Percentiles rank a stretch among this genome's conserved stretches.
These are phyloP conservation scores for Calonectria pseudoreteaudii DNA, from an alignment of 2,329 filamentous ascomycete species.

Conservation along the genomic window DNA sequence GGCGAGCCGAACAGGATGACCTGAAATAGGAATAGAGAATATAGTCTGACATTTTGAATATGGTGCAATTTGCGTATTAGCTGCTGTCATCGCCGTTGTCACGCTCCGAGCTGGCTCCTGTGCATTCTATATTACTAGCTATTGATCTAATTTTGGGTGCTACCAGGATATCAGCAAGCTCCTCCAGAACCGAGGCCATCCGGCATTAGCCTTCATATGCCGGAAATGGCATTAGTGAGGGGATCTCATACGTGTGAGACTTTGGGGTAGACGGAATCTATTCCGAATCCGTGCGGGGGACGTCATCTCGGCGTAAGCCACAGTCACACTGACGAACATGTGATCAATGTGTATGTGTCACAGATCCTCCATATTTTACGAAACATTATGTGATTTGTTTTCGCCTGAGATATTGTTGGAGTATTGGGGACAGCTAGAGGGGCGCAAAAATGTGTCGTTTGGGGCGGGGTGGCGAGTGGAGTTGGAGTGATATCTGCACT, in stretches of 20 bases:
- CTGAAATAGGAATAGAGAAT: slow-evolving; percentile 71
- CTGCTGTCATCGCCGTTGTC: neutral
- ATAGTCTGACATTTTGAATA: slow-evolving; percentile 41
- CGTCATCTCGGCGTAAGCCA: neutral
- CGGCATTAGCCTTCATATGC: slow-evolving; percentile 1
- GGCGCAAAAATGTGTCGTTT: neutral
- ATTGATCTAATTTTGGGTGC: neutral
- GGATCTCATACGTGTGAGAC: neutral
- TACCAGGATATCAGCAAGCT: too few species aligned
- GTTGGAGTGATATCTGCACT: neutral
- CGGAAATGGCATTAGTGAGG: neutral
- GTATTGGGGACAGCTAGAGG: neutral
- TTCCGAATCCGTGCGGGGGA: slow-evolving; percentile 17
- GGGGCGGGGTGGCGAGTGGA: neutral
- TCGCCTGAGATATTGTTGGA: neutral
- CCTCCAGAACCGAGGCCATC: slow-evolving; percentile 4
- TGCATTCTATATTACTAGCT: neutral
- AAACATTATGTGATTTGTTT: neutral
- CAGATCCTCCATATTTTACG: neutral
- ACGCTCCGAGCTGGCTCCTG: neutral
- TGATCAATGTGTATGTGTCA: neutral
- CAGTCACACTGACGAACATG: neutral
- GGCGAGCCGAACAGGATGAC: slow-evolving; percentile 71
- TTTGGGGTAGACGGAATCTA: slow-evolving; percentile 14
- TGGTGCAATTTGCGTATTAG: neutral